Evolutionary conservation across 2,329 filamentous ascomycete species (phyloP), one percentile per base, ranked within the genome.

Genomic region (Nemania sp.): DNA sequence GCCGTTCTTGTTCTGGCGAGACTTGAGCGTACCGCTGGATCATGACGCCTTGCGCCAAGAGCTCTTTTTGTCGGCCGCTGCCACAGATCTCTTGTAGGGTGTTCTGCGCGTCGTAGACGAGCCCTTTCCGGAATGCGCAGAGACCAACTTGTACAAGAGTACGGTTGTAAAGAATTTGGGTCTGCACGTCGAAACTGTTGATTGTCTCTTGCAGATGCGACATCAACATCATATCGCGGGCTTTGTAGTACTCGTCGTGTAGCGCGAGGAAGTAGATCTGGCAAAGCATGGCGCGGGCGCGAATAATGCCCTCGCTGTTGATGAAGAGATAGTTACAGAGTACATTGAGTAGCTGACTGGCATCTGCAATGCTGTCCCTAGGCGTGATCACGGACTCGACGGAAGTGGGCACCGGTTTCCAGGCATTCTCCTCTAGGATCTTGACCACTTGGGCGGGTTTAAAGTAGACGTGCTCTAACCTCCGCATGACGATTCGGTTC

Each of bases 201-300:
- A 99, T 99, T 50, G 90, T 96, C 80, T 99, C 94, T 71, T 97
- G 93, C 70, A 99, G 80, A 78, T 99, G 94, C 15, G 94, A 99
- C 91, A 99, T 99, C 73, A 99, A 85, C 88, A 97, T 96, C 89
- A 99, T 93, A 74, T 99, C 95, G 63, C 94, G 90, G 68, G 94
- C 89, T 76, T 89, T 91, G 83, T 96, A 97, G 82, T 97, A 99
- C 67, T 96, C 88, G 75, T 97, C 92, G 75, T 99, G 94, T 48
- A 99, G 83, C 45, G 94, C 94, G 65, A 97, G 82, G 86, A 96
- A 96, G 80, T 99, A 99, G 60, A 99, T 94, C 76, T 97, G 91
- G 80, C 91, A 97, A 59, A 99, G 82, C 92, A 99, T 97, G 40
- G 94, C 93, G 56, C 94, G 88, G 56, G 93, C 95, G 62, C 93